Percentiles rank a stretch among this genome's conserved stretches.
Conservation (phyloP, 257 asterid genomes). For the Scutellaria barbata region DNA sequence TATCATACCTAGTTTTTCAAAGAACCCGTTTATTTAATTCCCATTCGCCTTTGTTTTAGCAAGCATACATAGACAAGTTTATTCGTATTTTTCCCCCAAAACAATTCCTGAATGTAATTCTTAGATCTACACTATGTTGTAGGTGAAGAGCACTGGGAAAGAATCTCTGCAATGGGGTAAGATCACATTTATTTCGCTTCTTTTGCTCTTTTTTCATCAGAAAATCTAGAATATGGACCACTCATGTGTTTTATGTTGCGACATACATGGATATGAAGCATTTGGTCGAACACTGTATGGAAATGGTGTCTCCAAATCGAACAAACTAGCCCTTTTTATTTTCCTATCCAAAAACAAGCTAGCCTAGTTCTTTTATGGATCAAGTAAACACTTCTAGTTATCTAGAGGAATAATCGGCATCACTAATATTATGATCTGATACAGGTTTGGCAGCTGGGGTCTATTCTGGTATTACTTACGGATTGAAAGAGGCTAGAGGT, state of each 20-base stretch:
- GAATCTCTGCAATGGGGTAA: constrained; percentile 91
- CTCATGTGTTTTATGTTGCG: too few species aligned
- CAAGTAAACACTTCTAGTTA: too few species aligned
- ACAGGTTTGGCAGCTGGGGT: constrained; percentile 88
- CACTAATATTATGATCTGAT: neutral
- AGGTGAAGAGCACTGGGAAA: constrained; percentile 90
- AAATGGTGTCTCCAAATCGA: too few species aligned
- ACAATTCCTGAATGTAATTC: neutral
- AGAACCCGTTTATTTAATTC: neutral
- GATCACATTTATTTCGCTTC: neutral
- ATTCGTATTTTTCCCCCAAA: neutral
- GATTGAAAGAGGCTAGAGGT: constrained; percentile 82
- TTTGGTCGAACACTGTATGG: too few species aligned
- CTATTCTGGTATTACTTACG: constrained; percentile 86
- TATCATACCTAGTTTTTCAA: neutral
- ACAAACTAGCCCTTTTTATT: too few species aligned
- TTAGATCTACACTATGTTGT: neutral
- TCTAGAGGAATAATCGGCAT: too few species aligned
- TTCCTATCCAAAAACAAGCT: too few species aligned
- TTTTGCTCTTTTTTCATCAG: neutral
- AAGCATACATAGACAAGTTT: neutral
- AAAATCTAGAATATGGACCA: neutral
- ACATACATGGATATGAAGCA: too few species aligned
- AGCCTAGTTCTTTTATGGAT: too few species aligned
- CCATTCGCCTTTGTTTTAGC: neutral